A percentile compares a stretch with the other conserved stretches of the same genome.
Conservation (phyloP, 2,329 filamentous ascomycete species). For the Neophaeococcomyces mojaviensis region DNA sequence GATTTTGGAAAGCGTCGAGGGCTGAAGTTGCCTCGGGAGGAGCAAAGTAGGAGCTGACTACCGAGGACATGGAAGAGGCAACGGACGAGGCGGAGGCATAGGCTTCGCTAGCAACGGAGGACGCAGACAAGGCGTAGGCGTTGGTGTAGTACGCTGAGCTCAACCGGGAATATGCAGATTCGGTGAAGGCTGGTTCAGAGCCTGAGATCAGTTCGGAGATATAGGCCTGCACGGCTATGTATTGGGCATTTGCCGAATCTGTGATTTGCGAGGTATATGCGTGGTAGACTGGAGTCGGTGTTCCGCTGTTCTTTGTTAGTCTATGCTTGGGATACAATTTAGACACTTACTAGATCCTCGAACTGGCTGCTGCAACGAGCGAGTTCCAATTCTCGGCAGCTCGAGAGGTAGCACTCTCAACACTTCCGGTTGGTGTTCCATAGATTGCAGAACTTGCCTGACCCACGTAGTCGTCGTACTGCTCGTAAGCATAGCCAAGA, state of each 20-base stretch:
- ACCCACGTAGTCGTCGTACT: constrained; percentile 67
- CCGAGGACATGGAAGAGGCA: constrained; percentile 20
- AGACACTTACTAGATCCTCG: constrained; percentile 62
- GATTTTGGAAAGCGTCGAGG: constrained; percentile 48
- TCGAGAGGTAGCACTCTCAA: constrained; percentile 45
- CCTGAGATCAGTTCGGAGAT: constrained; percentile 70
- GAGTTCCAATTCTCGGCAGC: constrained; percentile 58
- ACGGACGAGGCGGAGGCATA: constrained; percentile 36
- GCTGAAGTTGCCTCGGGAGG: constrained; percentile 52
- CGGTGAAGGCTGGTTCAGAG: constrained; percentile 72
- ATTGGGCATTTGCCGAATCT: constrained; percentile 55
- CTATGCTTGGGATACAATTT: constrained; percentile 32
- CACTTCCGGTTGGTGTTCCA: constrained; percentile 36
- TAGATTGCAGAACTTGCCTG: constrained; percentile 60
- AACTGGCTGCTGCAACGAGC: constrained; percentile 57
- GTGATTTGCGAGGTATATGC: constrained; percentile 57
- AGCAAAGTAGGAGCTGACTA: constrained; percentile 43
- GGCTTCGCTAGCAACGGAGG: constrained; percentile 44
- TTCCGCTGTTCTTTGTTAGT: neutral
- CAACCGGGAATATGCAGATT: constrained; percentile 68
- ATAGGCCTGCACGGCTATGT: constrained; percentile 61
- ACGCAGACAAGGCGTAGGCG: constrained; percentile 39
- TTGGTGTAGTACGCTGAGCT: constrained; percentile 65
- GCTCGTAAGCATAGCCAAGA: constrained; percentile 68
- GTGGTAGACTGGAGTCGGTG: constrained; percentile 41